Evolutionary conservation across 176 grass and related monocot species (phyloP).

Genomic region (Phragmites australis): DNA sequence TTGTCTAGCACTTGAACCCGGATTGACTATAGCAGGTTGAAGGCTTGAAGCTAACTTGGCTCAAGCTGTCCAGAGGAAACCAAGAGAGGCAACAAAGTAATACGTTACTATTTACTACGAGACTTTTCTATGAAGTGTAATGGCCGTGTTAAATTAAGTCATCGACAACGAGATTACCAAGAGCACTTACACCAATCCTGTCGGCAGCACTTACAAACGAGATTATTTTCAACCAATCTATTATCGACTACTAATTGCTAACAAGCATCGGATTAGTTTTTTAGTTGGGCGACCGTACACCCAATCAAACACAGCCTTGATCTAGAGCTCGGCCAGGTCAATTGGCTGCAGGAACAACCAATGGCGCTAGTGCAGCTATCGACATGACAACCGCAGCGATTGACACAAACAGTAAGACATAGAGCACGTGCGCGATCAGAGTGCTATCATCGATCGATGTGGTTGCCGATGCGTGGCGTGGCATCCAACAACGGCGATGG

Average conservation of each 20-base stretch:
- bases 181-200: no score
- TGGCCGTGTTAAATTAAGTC: not conserved
- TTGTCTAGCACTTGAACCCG: no score
- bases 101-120: not conserved
- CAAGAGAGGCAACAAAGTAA: no score
- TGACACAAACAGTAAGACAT: conserved; percentile 30
- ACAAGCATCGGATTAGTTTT: no score
- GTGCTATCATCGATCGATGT: not conserved
- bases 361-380: conserved; percentile 7
- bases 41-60: no score
- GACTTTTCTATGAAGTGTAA: not conserved
- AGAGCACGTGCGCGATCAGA: conserved; percentile 32
- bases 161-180: not conserved
- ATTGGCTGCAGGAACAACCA: conserved; percentile 7
- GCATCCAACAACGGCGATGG: conserved; percentile 42
- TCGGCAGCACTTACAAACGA: no score
- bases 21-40: no score
- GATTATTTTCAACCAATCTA: no score
- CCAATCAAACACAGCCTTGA: no score
- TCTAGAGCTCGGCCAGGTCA: conserved; percentile 13
- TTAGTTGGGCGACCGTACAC: no score
- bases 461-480: conserved; percentile 26
- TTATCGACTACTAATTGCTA: no score
- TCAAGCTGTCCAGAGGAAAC: no score
- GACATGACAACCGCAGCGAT: conserved; percentile 6